Evolutionary conservation across 352 stramenopile species (phyloP).

Genomic region (Lagenidium sp.): DNA sequence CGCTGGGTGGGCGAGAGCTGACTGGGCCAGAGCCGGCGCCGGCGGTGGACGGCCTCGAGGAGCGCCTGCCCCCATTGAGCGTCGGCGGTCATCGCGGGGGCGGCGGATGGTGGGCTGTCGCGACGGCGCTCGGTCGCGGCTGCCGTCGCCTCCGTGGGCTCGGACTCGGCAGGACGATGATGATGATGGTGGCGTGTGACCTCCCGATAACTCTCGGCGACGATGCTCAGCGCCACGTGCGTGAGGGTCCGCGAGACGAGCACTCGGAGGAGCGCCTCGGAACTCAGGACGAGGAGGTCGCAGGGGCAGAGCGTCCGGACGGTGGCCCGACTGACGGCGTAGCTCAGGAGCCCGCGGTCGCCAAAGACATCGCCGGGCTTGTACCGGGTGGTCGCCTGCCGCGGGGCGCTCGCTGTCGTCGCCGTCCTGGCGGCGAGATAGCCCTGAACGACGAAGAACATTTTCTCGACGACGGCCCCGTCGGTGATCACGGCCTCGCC

Average conservation of each 20-base stretch:
- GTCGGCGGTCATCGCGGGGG: no score
- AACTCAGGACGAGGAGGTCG: constrained; percentile 20
- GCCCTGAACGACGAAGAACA: constrained; percentile 69
- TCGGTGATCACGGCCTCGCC: constrained; percentile 54
- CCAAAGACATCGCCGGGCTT: constrained; percentile 49
- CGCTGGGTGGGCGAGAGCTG: constrained; percentile 5
- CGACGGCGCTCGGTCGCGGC: constrained; percentile 14
- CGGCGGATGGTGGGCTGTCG: no score
- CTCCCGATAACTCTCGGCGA: constrained; percentile 37
- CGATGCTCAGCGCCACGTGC: constrained; percentile 25
- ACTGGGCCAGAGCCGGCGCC: no score
- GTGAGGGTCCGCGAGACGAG: constrained; percentile 26
- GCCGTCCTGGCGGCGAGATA: constrained; percentile 20
- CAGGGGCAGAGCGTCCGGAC: constrained; percentile 19
- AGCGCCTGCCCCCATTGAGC: no score
- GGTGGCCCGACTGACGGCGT: constrained; percentile 26
- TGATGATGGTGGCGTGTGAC: constrained; percentile 16
- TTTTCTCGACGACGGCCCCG: constrained; percentile 49
- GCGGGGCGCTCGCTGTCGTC: constrained; percentile 3
- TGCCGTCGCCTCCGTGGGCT: constrained; percentile 2
- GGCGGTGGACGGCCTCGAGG: no score
- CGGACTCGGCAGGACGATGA: constrained; percentile 4
- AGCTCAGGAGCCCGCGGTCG: constrained; percentile 45
- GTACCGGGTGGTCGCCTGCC: constrained; percentile 7
- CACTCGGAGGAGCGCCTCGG: constrained; percentile 34